phyloP scores from a whole-genome alignment of 2,329 filamentous ascomycete species.

The Penicillium janthinellum region DNA sequence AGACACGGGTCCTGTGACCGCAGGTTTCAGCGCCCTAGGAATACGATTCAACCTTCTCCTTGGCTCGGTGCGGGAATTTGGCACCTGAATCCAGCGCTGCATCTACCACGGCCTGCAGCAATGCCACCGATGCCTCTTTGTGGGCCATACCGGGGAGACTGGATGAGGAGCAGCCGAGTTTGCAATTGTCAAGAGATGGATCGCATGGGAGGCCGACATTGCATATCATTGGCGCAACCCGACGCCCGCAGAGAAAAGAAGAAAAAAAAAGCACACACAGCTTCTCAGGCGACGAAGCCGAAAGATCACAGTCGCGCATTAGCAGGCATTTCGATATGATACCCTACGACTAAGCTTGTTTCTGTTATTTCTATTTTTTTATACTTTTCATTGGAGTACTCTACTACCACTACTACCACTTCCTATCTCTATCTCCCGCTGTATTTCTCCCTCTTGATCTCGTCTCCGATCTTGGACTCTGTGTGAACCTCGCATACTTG shows the following conservation, averaged over 20 bases:
- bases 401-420: constrained; percentile 6
- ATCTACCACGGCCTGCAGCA: background rate
- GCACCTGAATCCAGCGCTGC: background rate
- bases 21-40: background rate
- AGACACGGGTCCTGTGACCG: background rate
- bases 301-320: constrained; percentile 41
- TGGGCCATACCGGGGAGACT: background rate
- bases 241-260: constrained; percentile 15
- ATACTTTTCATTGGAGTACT: constrained; percentile 9
- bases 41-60: background rate
- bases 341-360: constrained; percentile 45
- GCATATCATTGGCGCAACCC: constrained; percentile 20
- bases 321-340: constrained; percentile 48
- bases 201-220: constrained; percentile 7
- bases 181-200: background rate
- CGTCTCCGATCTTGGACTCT: background rate
- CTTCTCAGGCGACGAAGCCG: constrained; percentile 24
- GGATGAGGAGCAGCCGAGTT: background rate
- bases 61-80: background rate
- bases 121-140: background rate
- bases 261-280: constrained; percentile 12
- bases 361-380: constrained; percentile 21
- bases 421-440: background rate
- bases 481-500: background rate
- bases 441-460: background rate